These are phyloP conservation scores for Colletotrichum sp. DNA, from an alignment of 2,329 filamentous ascomycete genomes.

Conservation along the genomic window DNA sequence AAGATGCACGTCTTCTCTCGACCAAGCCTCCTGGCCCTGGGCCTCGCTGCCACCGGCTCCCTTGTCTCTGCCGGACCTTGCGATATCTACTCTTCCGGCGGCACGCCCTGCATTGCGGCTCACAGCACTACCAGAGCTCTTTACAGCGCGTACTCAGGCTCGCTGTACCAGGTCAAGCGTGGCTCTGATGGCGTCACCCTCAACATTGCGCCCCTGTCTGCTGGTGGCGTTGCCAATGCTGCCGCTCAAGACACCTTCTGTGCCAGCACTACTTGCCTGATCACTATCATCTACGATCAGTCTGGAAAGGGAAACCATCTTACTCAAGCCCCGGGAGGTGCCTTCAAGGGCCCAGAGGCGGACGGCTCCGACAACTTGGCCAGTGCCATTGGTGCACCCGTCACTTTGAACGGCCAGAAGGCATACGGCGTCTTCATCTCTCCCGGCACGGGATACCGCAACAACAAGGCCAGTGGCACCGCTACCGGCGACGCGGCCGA, in stretches of 20 bases:
- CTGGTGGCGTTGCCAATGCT: constrained; percentile 68
- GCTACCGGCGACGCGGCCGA: constrained; percentile 60
- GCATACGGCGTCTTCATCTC: constrained; percentile 69
- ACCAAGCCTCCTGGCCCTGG: constrained; percentile 26
- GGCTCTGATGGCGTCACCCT: constrained; percentile 53
- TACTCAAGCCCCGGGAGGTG: constrained; percentile 64
- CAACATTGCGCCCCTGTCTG: constrained; percentile 54
- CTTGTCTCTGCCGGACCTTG: constrained; percentile 61
- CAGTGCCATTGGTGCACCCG: constrained; percentile 63
- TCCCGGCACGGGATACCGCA: constrained; percentile 68
- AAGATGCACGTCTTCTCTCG: not conserved
- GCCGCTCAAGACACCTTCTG: constrained; percentile 67
- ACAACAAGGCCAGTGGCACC: constrained; percentile 55
- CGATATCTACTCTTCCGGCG: constrained; percentile 63
- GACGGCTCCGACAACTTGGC: constrained; percentile 66
- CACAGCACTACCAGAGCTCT: constrained; percentile 70
- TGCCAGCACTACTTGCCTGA: constrained; percentile 63
- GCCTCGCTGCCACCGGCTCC: constrained; percentile 37
- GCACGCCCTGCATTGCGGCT: constrained; percentile 67
- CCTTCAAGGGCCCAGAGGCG: constrained; percentile 58
- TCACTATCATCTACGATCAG: constrained; percentile 70
- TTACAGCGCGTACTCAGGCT: constrained; percentile 56
- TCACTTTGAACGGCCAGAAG: constrained; percentile 64
- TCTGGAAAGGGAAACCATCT: constrained; percentile 67
- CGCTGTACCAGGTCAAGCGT: constrained; percentile 66